Evolutionary conservation across 169 alveolate species (phyloP).

Genomic region (Neospora caninum): DNA sequence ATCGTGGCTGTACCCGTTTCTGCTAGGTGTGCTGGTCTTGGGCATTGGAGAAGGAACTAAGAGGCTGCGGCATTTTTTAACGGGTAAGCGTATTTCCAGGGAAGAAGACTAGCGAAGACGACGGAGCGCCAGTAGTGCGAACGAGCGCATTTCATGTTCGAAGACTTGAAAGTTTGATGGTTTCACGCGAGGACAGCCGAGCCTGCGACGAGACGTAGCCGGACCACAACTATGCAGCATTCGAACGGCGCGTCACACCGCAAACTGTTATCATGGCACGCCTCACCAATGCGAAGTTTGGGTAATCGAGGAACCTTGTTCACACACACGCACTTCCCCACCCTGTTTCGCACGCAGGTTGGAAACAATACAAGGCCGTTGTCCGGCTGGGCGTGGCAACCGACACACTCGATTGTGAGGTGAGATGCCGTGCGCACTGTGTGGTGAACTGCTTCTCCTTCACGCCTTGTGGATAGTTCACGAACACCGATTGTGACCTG

Average conservation of each 20-base stretch:
- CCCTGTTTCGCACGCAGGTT: not conserved
- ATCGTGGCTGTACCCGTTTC: not conserved
- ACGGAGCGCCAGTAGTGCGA: not conserved
- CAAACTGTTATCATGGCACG: too few relatives aligned
- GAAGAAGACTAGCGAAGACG: not conserved
- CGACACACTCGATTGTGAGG: conserved; percentile 24
- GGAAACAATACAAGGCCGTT: conserved; percentile 35
- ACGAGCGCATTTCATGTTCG: not conserved
- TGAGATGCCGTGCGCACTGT: not conserved
- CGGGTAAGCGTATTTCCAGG: not conserved
- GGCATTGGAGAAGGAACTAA: conserved; percentile 40
- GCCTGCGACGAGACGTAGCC: not conserved
- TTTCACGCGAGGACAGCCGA: not conserved
- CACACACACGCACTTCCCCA: too few relatives aligned
- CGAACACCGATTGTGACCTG: too few relatives aligned
- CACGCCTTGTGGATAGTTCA: too few relatives aligned
- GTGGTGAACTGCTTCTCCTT: too few relatives aligned
- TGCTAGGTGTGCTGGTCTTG: conserved; percentile 47
- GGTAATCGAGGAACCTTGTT: too few relatives aligned
- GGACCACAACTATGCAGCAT: too few relatives aligned
- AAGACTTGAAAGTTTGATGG: too few relatives aligned
- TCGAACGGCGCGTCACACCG: too few relatives aligned
- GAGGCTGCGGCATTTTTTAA: not conserved
- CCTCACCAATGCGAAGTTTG: too few relatives aligned
- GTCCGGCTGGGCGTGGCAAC: conserved; percentile 43